phyloP scores from a whole-genome alignment of 805 yeast species.

The Suhomyces canberraensis region DNA sequence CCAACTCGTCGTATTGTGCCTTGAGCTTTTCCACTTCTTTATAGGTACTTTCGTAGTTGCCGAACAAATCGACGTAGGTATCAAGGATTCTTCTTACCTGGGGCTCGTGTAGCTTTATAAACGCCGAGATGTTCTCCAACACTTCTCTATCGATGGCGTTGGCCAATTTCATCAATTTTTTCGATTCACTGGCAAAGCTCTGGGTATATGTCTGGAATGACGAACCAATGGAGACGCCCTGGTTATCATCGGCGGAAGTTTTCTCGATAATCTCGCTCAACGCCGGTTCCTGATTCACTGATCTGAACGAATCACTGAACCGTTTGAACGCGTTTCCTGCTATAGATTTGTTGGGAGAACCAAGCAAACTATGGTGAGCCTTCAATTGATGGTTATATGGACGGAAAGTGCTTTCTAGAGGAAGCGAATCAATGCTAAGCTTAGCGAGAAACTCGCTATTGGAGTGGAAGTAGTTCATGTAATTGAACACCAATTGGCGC shows the following conservation, averaged over 20 bases:
- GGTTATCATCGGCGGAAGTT: neutral
- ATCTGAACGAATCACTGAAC: conserved; percentile 9
- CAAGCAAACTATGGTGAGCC: neutral
- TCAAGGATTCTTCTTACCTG: conserved; percentile 21
- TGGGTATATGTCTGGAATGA: conserved; percentile 16
- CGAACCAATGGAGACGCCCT: conserved; percentile 2
- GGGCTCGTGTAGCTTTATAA: conserved; percentile 37
- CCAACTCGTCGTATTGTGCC: conserved; percentile 27
- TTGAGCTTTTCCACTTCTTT: conserved; percentile 27
- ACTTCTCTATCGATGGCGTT: conserved; percentile 32
- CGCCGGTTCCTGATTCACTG: conserved; percentile 3
- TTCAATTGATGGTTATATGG: conserved; percentile 5
- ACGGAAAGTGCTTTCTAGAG: conserved; percentile 22
- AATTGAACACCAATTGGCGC: conserved; percentile 33
- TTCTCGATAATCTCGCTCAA: neutral
- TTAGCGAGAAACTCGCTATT: conserved; percentile 32
- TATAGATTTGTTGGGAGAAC: neutral
- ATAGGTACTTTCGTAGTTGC: conserved; percentile 24
- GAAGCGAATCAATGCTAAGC: conserved; percentile 22
- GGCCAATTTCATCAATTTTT: conserved; percentile 23
- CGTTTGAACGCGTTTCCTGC: conserved; percentile 5
- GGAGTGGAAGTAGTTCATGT: conserved; percentile 33
- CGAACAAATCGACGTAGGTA: conserved; percentile 20
- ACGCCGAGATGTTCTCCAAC: conserved; percentile 30
- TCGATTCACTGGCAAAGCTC: conserved; percentile 23